A percentile compares a stretch with the other conserved stretches of the same genome.
These are phyloP conservation scores for Oryza coarctata DNA, from an alignment of 176 grass and related monocot species.

Conservation along the genomic window DNA sequence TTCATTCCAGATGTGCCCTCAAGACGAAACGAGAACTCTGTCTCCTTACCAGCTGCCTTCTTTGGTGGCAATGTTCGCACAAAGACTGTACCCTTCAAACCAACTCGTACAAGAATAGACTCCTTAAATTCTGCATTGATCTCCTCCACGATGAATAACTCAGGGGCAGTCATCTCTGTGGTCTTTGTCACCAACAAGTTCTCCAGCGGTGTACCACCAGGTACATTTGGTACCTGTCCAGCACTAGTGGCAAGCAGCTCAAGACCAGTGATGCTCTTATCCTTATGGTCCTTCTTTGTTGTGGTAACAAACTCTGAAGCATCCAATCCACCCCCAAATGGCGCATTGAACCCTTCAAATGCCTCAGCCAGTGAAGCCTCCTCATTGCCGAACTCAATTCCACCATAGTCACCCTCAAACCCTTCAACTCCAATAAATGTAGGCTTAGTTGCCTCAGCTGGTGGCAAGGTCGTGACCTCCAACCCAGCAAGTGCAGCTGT, in stretches of 20 bases:
- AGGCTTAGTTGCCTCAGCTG: conserved; percentile 88
- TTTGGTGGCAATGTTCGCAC: conserved; percentile 72
- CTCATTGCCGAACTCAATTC: conserved; percentile 92
- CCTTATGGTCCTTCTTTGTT: conserved; percentile 68
- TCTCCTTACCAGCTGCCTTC: conserved; percentile 77
- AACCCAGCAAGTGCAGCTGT: conserved; percentile 81
- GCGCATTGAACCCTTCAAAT: conserved; percentile 89
- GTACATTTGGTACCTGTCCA: conserved; percentile 41
- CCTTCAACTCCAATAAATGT: conserved; percentile 88
- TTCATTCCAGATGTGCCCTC: conserved; percentile 87
- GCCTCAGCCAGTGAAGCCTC: conserved; percentile 87
- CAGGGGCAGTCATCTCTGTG: conserved; percentile 74
- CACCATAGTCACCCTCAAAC: conserved; percentile 96
- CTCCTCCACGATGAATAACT: conserved; percentile 82
- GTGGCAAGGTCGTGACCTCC: conserved; percentile 83
- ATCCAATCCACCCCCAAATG: conserved; percentile 97
- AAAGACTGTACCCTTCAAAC: conserved; percentile 86
- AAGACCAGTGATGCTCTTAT: conserved; percentile 68
- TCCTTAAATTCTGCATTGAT: conserved; percentile 90
- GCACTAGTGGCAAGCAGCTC: conserved; percentile 69
- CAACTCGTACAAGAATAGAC: conserved; percentile 73
- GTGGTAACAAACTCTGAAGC: conserved; percentile 96
- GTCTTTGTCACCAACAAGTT: conserved; percentile 72
- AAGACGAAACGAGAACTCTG: conserved; percentile 92
- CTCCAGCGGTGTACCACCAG: conserved; percentile 51